Evolutionary conservation across 768 basidiomycete species (phyloP), one percentile per base, ranked within the genome.

Genomic region (Chalciporus piperatus): DNA sequence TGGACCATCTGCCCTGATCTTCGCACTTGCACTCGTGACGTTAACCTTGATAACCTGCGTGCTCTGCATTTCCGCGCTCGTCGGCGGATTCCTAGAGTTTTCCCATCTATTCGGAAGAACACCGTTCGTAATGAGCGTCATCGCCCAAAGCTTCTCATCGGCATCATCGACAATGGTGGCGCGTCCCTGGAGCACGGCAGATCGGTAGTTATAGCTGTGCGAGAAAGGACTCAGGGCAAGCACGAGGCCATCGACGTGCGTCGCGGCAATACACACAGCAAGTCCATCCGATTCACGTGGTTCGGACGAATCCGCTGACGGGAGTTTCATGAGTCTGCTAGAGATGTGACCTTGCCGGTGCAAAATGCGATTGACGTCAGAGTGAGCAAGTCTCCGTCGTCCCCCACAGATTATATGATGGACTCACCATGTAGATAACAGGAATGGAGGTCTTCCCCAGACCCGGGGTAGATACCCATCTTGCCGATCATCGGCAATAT

Each of bases 401-500:
- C 28, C 28, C 35, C 35, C n/a, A 37, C 5, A 17, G 10, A 1
- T 12, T 23, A 27, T 0, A 4, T 2, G 19, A 14, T 17, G 22
- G 20, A 22, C 62, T 48, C 14, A 62, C 63, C 62, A 8, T 64
- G 62, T 2, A 65, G 53, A 47, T 65, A 64, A 7, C 62, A 64
- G 11, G 5, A 40, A 16, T 60, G 55, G 11, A 17, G 30, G 5
- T 50, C 47, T 12, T 62, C 55, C 2, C 12, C 17, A 5, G 22
- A 38, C 20, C 44, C 23, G 3, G 57, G 53, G 39, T 64, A 65
- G n/a, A 57, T 35, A 1, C 52, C 63, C 1, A 65, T 42, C 45
- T 65, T 59, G 3, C 62, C 63, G 9, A 64, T 62, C 62, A 64
- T 65, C 16, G 63, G 62, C 17, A 65, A 30, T 50, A 65, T 64